Conservation (phyloP, 2,329 filamentous ascomycete species). For the Claviceps spartinae region DNA sequence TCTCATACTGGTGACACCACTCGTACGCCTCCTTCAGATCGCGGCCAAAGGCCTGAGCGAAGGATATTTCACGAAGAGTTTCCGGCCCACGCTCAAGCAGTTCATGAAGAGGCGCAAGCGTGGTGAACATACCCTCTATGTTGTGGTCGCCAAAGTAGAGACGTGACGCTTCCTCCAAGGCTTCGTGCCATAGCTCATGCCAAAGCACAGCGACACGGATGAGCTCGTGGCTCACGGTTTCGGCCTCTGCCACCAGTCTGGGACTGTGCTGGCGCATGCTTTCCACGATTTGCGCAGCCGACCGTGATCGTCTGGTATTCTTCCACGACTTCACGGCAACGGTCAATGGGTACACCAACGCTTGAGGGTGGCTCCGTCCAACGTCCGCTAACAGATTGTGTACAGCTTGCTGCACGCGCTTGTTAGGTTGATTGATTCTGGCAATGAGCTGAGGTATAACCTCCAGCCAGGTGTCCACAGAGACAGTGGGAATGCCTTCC, state of each 20-base stretch:
- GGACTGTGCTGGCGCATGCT: constrained; percentile 94
- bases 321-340: constrained; percentile 93
- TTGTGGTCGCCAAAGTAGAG: constrained; percentile 97
- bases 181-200: constrained; percentile 99
- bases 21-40: constrained; percentile 90
- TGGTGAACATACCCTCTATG: constrained; percentile 92
- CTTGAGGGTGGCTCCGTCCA: constrained; percentile 86
- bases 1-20: constrained; percentile 87
- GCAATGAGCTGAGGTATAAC: constrained; percentile 97
- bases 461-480: constrained; percentile 95
- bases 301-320: constrained; percentile 68
- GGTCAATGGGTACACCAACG: constrained; percentile 89
- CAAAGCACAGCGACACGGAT: constrained; percentile 94
- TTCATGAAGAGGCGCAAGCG: constrained; percentile 79
- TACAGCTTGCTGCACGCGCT: constrained; percentile 74
- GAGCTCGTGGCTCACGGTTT: constrained; percentile 87
- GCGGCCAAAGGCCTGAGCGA: constrained; percentile 91
- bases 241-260: constrained; percentile 84
- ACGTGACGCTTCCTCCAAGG: constrained; percentile 86
- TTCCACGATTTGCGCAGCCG: constrained; percentile 90
- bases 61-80: constrained; percentile 90
- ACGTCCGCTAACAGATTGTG: constrained; percentile 88
- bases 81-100: constrained; percentile 84
- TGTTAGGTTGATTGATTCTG: constrained; percentile 90
- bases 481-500: constrained; percentile 83